Conservation (phyloP, 768 basidiomycete genomes). For the Daedaleopsis nitida region DNA sequence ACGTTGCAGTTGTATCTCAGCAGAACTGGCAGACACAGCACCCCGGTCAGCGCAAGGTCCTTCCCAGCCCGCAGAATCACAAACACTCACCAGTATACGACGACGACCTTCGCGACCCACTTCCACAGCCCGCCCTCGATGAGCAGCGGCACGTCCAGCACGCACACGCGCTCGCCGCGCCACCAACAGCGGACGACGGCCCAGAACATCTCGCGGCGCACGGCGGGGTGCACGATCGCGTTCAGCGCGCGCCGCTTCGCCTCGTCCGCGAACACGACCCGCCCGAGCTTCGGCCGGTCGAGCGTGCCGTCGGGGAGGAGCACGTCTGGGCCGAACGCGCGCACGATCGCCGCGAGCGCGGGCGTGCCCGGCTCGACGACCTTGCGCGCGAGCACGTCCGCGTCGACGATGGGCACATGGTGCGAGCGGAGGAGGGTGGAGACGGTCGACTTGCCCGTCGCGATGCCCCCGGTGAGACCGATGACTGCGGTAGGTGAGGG, state of each 20-base stretch:
- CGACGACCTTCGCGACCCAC: conserved; percentile 80
- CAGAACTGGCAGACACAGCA: conserved; percentile 51
- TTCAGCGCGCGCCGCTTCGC: conserved; percentile 74
- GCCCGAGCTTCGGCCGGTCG: conserved; percentile 81
- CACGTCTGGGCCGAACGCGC: conserved; percentile 70
- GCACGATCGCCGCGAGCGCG: conserved; percentile 65
- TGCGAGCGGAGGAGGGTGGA: conserved; percentile 69
- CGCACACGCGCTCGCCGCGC: conserved; percentile 71
- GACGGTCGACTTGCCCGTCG: conserved; percentile 95
- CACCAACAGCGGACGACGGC: conserved; percentile 73
- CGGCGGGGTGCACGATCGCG: conserved; percentile 87
- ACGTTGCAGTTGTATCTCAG: conserved; percentile 80
- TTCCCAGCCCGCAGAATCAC: not conserved
- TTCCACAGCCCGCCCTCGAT: conserved; percentile 87
- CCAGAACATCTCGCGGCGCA: conserved; percentile 76
- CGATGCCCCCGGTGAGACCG: conserved; percentile 95
- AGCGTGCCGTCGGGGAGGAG: conserved; percentile 70
- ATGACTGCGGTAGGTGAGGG: conserved; percentile 57
- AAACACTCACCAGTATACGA: conserved; percentile 83
- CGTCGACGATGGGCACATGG: conserved; percentile 85
- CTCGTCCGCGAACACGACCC: conserved; percentile 81
- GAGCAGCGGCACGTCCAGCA: conserved; percentile 90
- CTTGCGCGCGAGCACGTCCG: conserved; percentile 84
- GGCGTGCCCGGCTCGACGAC: conserved; percentile 85
- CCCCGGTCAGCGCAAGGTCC: not conserved